A percentile compares a stretch with the other conserved stretches of the same genome.
Conservation (phyloP, 2,329 filamentous ascomycete genomes). For the Colletotrichum tropicicola region DNA sequence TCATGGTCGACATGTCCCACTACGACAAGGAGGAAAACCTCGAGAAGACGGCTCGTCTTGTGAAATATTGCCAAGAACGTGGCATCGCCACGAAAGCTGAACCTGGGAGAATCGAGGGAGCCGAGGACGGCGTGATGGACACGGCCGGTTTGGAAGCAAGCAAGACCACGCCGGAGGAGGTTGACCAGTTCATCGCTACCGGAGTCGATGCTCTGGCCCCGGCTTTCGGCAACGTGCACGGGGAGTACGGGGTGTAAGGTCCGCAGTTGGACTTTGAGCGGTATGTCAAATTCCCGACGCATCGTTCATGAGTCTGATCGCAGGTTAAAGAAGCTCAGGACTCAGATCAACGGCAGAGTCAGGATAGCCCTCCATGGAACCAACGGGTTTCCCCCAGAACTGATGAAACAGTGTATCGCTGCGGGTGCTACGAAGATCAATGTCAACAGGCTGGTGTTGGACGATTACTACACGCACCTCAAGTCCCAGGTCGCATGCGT, state of each 20-base stretch:
- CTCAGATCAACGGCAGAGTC: constrained; percentile 10
- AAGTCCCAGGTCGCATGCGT: constrained; percentile 40
- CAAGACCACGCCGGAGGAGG: constrained; percentile 75
- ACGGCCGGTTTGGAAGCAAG: constrained; percentile 53
- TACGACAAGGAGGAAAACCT: constrained; percentile 77
- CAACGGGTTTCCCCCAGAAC: constrained; percentile 52
- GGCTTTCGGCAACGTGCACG: constrained; percentile 81
- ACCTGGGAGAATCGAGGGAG: constrained; percentile 69
- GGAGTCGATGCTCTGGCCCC: constrained; percentile 80
- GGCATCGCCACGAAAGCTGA: constrained; percentile 76
- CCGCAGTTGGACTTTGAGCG: constrained; percentile 67
- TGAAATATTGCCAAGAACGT: constrained; percentile 67
- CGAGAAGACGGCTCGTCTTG: constrained; percentile 66
- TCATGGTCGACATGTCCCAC: constrained; percentile 83
- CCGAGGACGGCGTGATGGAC: constrained; percentile 76
- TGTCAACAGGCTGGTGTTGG: constrained; percentile 54
- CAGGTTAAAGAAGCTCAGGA: constrained; percentile 11
- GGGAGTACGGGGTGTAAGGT: constrained; percentile 74
- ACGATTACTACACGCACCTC: constrained; percentile 48
- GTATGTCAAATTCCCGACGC: neutral
- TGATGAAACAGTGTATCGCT: constrained; percentile 53
- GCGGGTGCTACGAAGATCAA: constrained; percentile 58
- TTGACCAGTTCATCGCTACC: constrained; percentile 74
- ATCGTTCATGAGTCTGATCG: neutral
- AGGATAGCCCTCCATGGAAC: constrained; percentile 56